These are phyloP conservation scores for Mycosphaerella arachidis DNA, from an alignment of 2,329 filamentous ascomycete genomes.

Conservation along the genomic window DNA sequence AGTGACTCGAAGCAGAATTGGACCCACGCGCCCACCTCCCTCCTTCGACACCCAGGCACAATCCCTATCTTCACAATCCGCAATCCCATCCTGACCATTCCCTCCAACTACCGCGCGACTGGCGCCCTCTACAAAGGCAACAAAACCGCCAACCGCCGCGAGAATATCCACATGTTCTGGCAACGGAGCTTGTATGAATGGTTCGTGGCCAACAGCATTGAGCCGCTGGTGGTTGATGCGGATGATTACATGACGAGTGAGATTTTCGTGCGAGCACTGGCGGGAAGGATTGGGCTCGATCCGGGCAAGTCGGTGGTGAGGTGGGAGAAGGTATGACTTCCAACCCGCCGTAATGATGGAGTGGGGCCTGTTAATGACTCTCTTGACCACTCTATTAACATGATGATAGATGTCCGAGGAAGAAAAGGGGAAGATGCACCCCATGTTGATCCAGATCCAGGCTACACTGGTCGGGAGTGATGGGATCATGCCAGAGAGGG, in stretches of 20 bases:
- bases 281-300: slow-evolving; percentile 31
- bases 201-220: slow-evolving; percentile 22
- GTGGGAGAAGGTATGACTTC: background rate
- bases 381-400: background rate
- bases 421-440: slow-evolving; percentile 9
- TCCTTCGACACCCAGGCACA: slow-evolving; percentile 28
- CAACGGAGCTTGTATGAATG: slow-evolving; percentile 36
- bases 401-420: background rate
- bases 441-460: slow-evolving; percentile 20
- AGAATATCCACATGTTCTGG: slow-evolving; percentile 32
- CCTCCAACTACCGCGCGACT: slow-evolving; percentile 33
- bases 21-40: slow-evolving; percentile 36
- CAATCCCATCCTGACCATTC: slow-evolving; percentile 38
- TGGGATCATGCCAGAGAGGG: slow-evolving; percentile 34
- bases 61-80: slow-evolving; percentile 22
- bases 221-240: slow-evolving; percentile 36
- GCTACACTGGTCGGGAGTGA: slow-evolving; percentile 30
- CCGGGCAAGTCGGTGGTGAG: slow-evolving; percentile 28
- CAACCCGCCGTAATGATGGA: too few species aligned
- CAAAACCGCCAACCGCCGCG: slow-evolving; percentile 10
- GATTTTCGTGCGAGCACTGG: slow-evolving; percentile 28
- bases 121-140: background rate
- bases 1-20: background rate
- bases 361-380: too few species aligned
- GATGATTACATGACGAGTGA: slow-evolving; percentile 37